phyloP scores from a whole-genome alignment of 2,329 filamentous ascomycete species.

The Alternaria dauci region DNA sequence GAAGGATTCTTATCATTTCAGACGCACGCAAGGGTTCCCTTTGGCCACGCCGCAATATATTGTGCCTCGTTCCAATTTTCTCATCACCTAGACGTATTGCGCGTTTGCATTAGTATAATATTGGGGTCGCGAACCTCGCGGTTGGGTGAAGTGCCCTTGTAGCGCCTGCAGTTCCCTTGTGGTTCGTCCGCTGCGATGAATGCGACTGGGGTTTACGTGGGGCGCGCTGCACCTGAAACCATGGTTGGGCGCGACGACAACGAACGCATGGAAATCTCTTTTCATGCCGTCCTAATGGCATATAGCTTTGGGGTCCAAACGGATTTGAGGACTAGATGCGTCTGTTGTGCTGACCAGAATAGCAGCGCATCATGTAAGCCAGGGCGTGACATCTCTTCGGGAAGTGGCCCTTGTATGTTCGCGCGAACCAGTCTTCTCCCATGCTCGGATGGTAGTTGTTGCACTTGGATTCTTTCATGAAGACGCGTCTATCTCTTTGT shows the following conservation, averaged over 20 bases:
- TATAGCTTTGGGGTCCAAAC: neutral
- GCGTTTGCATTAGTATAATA: conserved; percentile 4
- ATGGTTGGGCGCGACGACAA: conserved; percentile 5
- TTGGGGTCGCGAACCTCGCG: conserved; percentile 6
- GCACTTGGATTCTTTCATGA: neutral
- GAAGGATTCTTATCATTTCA: neutral
- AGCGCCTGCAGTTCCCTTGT: conserved; percentile 17
- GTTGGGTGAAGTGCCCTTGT: conserved; percentile 9
- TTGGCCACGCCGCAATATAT: conserved; percentile 1
- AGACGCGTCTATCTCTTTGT: neutral
- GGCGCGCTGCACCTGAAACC: conserved; percentile 11
- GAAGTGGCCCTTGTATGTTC: neutral
- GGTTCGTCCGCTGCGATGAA: conserved; percentile 9
- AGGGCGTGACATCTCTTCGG: neutral
- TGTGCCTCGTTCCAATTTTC: neutral
- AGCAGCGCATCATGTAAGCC: neutral
- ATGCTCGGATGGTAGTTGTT: neutral
- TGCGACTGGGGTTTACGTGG: conserved; percentile 10
- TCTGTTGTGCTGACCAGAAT: neutral
- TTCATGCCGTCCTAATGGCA: neutral
- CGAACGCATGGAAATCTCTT: neutral
- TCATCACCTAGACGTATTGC: neutral
- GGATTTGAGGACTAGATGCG: neutral
- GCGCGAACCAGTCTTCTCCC: neutral
- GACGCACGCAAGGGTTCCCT: neutral